These are phyloP conservation scores for Batkoa obscura DNA, from an alignment of 371 early-diverging fungal genomes.

Conservation along the genomic window DNA sequence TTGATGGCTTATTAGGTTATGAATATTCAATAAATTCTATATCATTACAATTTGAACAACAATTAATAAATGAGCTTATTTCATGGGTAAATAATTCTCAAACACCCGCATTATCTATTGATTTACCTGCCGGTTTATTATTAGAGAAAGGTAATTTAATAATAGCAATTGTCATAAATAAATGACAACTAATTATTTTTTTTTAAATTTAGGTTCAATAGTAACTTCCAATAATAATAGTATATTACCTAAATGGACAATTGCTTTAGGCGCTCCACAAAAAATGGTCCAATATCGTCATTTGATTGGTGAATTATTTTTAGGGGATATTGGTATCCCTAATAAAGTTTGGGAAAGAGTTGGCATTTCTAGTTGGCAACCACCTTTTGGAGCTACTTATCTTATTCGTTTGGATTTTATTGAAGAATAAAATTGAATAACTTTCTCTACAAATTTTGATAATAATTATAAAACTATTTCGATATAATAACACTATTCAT, in stretches of 20 bases:
- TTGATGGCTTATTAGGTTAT: constrained; percentile 52
- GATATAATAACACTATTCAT: no score
- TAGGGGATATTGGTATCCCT: constrained; percentile 66
- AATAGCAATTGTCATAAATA: no score
- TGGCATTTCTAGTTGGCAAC: constrained; percentile 25
- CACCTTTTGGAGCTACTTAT: constrained; percentile 54
- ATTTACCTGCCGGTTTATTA: constrained; percentile 52
- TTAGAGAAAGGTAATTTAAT: constrained; percentile 21
- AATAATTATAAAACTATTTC: no score
- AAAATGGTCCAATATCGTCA: constrained; percentile 28
- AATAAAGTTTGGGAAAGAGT: constrained; percentile 34
- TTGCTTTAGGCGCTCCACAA: constrained; percentile 57
- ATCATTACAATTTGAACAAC: constrained; percentile 23
- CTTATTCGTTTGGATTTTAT: constrained; percentile 25
- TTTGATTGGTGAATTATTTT: constrained; percentile 44
- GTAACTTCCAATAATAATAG: background rate
- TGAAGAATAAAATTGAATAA: no score
- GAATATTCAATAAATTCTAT: constrained; percentile 34
- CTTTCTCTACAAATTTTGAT: no score
- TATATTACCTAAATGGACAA: constrained; percentile 36
- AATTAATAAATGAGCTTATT: constrained; percentile 31
- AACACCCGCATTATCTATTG: constrained; percentile 46
- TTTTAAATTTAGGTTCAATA: background rate
- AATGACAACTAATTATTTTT: background rate
- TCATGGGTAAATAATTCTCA: constrained; percentile 55